Evolutionary conservation across 495 filamentous ascomycete species (phyloP).

Genomic region (Hypomontagnella monticulosa): DNA sequence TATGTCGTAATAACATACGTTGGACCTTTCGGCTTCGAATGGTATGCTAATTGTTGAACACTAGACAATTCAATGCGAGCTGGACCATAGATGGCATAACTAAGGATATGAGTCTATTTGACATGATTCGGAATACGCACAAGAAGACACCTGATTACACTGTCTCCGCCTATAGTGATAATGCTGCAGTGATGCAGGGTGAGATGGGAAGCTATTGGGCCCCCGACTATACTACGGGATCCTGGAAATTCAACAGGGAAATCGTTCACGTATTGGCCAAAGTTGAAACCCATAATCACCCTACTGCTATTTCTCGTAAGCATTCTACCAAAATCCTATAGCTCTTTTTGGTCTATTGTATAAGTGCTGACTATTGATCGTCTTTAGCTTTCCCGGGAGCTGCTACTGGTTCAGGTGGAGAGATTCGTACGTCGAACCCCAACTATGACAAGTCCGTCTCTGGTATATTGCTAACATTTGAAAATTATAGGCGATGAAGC

Average conservation of each 20-base stretch:
- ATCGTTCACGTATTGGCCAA: slow-evolving; percentile 88
- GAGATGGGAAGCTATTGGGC: slow-evolving; percentile 81
- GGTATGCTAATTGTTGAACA: slow-evolving; percentile 10
- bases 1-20: too few species aligned
- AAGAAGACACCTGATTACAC: slow-evolving; percentile 78
- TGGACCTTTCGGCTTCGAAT: too few species aligned
- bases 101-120: slow-evolving; percentile 83
- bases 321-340: background rate
- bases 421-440: slow-evolving; percentile 66
- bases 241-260: slow-evolving; percentile 90
- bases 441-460: background rate
- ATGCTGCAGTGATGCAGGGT: slow-evolving; percentile 91
- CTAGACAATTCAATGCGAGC: slow-evolving; percentile 86
- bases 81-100: slow-evolving; percentile 94
- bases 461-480: slow-evolving; percentile 3
- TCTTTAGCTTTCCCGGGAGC: slow-evolving; percentile 71
- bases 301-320: slow-evolving; percentile 85
- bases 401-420: slow-evolving; percentile 93
- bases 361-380: slow-evolving; percentile 5
- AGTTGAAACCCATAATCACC: slow-evolving; percentile 98
- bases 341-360: background rate
- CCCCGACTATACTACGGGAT: slow-evolving; percentile 81
- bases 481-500: slow-evolving; percentile 72
- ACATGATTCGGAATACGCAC: slow-evolving; percentile 96
- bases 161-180: slow-evolving; percentile 96